A percentile compares a stretch with the other conserved stretches of the same genome.
Evolutionary conservation across 148 eudicot genomes (phyloP).

Genomic region (Spergularia marina): DNA sequence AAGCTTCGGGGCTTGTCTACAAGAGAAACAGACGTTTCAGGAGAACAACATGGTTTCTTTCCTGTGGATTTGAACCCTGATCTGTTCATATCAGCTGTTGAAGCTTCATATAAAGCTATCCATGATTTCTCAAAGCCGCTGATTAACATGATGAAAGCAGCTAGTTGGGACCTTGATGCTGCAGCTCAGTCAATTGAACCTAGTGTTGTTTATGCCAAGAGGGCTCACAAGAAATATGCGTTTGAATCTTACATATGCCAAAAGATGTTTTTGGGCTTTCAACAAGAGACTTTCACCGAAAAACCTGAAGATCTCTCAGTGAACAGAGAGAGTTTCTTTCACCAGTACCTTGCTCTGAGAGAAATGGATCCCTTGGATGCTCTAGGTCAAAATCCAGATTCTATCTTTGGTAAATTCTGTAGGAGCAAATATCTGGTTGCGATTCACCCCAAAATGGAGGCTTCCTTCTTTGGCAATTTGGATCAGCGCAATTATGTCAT

Average conservation of each 20-base stretch:
- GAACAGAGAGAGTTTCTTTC: constrained; percentile 63
- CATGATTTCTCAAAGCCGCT: constrained; percentile 94
- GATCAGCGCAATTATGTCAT: constrained; percentile 79
- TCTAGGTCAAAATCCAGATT: constrained; percentile 81
- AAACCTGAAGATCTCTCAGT: constrained; percentile 40
- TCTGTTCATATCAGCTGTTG: constrained; percentile 69
- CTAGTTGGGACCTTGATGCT: constrained; percentile 95
- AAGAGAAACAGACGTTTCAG: constrained; percentile 57
- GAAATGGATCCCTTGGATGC: constrained; percentile 90
- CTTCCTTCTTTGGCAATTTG: constrained; percentile 85
- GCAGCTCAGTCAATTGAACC: constrained; percentile 94
- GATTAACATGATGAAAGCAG: constrained; percentile 99
- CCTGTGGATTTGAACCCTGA: constrained; percentile 71
- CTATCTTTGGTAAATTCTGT: constrained; percentile 82
- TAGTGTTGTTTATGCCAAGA: constrained; percentile 60
- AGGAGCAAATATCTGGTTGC: constrained; percentile 64
- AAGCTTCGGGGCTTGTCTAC: constrained; percentile 86
- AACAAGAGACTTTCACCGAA: constrained; percentile 66
- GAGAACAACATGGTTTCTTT: constrained; percentile 48
- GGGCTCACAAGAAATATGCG: constrained; percentile 94
- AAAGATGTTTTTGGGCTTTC: constrained; percentile 78
- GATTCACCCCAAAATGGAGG: constrained; percentile 90
- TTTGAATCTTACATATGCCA: constrained; percentile 90
- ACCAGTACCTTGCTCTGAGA: constrained; percentile 73
- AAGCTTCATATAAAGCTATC: constrained; percentile 75